These are phyloP conservation scores for Hypoxylon perforatum DNA, from an alignment of 495 filamentous ascomycete species.

Conservation along the genomic window DNA sequence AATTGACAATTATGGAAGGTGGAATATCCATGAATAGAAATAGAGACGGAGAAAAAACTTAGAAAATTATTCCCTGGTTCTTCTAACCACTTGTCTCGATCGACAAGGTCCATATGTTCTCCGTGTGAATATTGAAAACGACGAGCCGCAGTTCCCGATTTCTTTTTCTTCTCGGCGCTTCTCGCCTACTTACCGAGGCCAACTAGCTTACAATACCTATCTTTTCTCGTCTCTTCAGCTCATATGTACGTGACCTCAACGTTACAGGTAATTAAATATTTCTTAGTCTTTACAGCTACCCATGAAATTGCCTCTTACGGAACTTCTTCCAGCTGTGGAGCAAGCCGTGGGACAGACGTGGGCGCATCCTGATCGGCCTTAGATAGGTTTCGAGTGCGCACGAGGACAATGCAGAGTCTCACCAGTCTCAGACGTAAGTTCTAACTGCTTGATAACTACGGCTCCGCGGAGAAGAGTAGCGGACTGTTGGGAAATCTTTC, in stretches of 20 bases:
- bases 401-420: conserved; percentile 39
- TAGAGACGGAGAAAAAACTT: conserved; percentile 7
- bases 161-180: conserved; percentile 33
- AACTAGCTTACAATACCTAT: not conserved
- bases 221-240: not conserved
- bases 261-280: conserved; percentile 2
- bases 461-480: conserved; percentile 14
- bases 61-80: conserved; percentile 14
- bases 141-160: conserved; percentile 40
- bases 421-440: conserved; percentile 31
- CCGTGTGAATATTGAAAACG: conserved; percentile 26
- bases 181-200: conserved; percentile 12
- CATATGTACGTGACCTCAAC: not conserved
- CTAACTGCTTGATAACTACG: conserved; percentile 8
- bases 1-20: conserved; percentile 40
- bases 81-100: not conserved
- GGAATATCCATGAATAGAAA: conserved; percentile 25
- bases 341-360: conserved; percentile 24
- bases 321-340: conserved; percentile 29
- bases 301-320: conserved; percentile 31
- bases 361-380: conserved; percentile 37
- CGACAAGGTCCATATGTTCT: conserved; percentile 21
- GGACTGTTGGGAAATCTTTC: not conserved
- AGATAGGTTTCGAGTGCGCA: conserved; percentile 38
- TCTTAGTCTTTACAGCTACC: conserved; percentile 1